A percentile compares a stretch with the other conserved stretches of the same genome.
phyloP scores from a whole-genome alignment of 805 yeast species.

The Saccharomyces eubayanus region DNA sequence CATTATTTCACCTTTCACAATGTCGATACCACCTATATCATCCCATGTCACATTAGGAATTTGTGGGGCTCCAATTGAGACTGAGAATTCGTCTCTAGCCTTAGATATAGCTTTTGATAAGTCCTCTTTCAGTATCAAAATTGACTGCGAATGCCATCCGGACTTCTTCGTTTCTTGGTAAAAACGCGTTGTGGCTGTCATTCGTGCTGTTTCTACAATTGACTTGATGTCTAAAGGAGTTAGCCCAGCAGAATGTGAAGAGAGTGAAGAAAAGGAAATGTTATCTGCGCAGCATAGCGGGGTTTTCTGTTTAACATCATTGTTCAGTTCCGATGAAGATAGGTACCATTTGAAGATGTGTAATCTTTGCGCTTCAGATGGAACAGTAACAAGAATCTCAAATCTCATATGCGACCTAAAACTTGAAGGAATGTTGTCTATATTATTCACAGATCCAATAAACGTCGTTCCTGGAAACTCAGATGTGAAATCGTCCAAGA shows the following conservation, averaged over 20 bases:
- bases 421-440: slow-evolving; percentile 58
- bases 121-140: slow-evolving; percentile 46
- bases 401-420: slow-evolving; percentile 65
- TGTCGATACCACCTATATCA: slow-evolving; percentile 91
- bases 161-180: slow-evolving; percentile 24
- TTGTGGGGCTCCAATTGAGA: slow-evolving; percentile 92
- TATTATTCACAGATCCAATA: slow-evolving; percentile 59
- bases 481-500: slow-evolving; percentile 46
- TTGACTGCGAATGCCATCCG: slow-evolving; percentile 17
- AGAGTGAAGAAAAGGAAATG: slow-evolving; percentile 48
- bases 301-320: background rate
- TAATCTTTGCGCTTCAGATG: slow-evolving; percentile 65
- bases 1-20: slow-evolving; percentile 83
- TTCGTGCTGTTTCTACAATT: slow-evolving; percentile 59
- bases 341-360: slow-evolving; percentile 50
- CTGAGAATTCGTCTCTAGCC: slow-evolving; percentile 83
- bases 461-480: slow-evolving; percentile 37
- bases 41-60: slow-evolving; percentile 95
- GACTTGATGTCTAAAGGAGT: slow-evolving; percentile 75
- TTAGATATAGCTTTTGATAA: slow-evolving; percentile 34
- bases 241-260: slow-evolving; percentile 86
- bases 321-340: slow-evolving; percentile 24
- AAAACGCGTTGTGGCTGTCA: slow-evolving; percentile 45
- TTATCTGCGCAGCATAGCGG: slow-evolving; percentile 1
- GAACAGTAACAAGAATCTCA: slow-evolving; percentile 69